Evolutionary conservation across 352 stramenopile species (phyloP), one percentile per base, ranked within the genome.

Genomic region (Blastocystis sp.): DNA sequence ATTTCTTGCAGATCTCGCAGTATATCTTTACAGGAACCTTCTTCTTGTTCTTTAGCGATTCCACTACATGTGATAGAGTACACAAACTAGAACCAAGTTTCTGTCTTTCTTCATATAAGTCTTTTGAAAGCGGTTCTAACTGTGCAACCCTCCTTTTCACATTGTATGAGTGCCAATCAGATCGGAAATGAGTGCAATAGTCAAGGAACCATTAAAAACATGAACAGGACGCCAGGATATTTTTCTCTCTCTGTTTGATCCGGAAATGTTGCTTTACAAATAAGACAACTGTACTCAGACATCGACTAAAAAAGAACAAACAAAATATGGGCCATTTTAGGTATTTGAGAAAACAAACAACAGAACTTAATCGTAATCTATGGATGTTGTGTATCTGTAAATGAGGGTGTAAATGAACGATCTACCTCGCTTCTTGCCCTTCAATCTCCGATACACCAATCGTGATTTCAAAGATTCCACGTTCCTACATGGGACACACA

Each of bases 71-170:
- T 70, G 64, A 93, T 91, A 26, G 91, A 91, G 64, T 94, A 90
- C 87, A 93, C 93, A 90, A 94, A 92, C 62, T 92, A 91, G 55
- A 85, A 85, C 95, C 91, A 53, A 92, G 91, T 8, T 66, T 64
- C 92, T 95, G 95, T 70, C 94, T 93, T 79, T 92, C 87, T 55
- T 94, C 92, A 90, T 95, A 96, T 90, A 95, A 93, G 78, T 94
- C 93, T 69, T 94, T 91, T 3, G 93, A 94, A 89, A 96, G 92
- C 8, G 94, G 93, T 63, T 93, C 91, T 66, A 96, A 91, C 82
- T 94, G 93, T 69, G 95, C 93, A 34, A 96, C 94, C 87, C 96
- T 96, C 69, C 94, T 93, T 93, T 96, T 96, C 63, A 96, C 93
- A 82, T 96, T 96, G 91, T 96, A 96, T 43, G 56, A 64, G 55